These are phyloP conservation scores for Sphagnum tenellum DNA, from an alignment of 225 moss, liverwort and hornwort genomes.

Conservation along the genomic window DNA sequence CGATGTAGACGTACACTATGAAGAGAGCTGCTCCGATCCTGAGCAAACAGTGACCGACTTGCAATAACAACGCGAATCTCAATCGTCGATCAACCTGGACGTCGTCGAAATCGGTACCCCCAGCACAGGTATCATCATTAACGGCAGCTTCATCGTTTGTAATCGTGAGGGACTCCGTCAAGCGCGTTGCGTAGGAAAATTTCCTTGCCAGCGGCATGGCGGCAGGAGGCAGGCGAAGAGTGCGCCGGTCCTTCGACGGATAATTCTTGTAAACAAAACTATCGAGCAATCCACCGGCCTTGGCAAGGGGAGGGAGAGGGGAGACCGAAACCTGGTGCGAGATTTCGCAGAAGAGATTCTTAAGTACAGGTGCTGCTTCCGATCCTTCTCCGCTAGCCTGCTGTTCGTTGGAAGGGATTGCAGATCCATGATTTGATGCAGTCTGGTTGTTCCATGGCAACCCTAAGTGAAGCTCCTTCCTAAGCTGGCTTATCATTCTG, in stretches of 20 bases:
- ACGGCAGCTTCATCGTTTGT: slow-evolving; percentile 1
- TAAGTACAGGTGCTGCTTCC: slow-evolving; percentile 30
- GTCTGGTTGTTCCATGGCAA: slow-evolving; percentile 1
- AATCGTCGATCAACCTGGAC: slow-evolving; percentile 32
- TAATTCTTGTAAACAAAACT: slow-evolving; percentile 52
- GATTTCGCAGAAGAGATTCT: slow-evolving; percentile 15
- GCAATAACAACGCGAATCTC: slow-evolving; percentile 30
- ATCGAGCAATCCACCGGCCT: slow-evolving; percentile 17
- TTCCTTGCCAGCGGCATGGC: slow-evolving; percentile 17
- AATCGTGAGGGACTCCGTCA: no score
- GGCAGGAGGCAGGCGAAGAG: slow-evolving; percentile 37
- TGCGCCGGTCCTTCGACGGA: slow-evolving; percentile 36
- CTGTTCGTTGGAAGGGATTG: slow-evolving; percentile 2
- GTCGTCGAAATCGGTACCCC: slow-evolving; percentile 7
- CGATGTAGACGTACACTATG: slow-evolving; percentile 19
- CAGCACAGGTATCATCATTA: slow-evolving; percentile 4
- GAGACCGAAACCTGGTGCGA: slow-evolving; percentile 3
- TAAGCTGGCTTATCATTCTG: slow-evolving; percentile 33
- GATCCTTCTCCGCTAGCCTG: slow-evolving; percentile 39
- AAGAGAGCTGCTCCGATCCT: slow-evolving; percentile 33
- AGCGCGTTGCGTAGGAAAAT: slow-evolving; percentile 7
- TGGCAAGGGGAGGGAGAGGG: no score
- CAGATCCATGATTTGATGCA: slow-evolving; percentile 7
- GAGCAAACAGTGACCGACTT: slow-evolving; percentile 30
- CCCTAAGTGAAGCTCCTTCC: slow-evolving; percentile 44